phyloP scores from a whole-genome alignment of 1,284 basidiomycete species.

The Puccinia horiana region DNA sequence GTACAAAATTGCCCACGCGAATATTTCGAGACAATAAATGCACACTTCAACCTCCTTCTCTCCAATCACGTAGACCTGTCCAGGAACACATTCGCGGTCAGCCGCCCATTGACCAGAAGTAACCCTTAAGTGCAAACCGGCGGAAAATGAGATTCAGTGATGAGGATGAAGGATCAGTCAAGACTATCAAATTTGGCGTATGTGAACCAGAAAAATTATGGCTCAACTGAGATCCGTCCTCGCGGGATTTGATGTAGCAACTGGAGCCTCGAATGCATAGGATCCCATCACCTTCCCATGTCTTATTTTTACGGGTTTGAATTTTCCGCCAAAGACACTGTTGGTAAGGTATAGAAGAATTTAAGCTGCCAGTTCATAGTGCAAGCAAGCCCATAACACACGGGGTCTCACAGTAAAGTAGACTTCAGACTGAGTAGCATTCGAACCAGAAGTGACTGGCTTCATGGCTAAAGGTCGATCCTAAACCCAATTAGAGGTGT shows the following conservation, averaged over 20 bases:
- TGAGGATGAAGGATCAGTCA: neutral
- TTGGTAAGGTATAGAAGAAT: neutral
- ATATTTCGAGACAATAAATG: conserved; percentile 7
- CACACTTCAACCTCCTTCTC: conserved; percentile 54
- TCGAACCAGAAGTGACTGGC: neutral
- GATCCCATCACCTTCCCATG: conserved; percentile 70
- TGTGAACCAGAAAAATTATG: neutral
- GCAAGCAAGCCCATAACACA: neutral
- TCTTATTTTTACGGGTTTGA: conserved; percentile 78
- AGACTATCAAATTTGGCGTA: neutral
- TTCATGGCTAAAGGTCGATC: neutral
- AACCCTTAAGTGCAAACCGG: conserved; percentile 14
- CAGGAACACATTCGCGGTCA: conserved; percentile 51
- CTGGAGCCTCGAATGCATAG: conserved; percentile 51
- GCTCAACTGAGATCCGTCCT: conserved; percentile 34
- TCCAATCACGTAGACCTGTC: conserved; percentile 53
- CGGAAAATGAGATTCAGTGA: neutral
- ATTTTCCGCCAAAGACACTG: conserved; percentile 67
- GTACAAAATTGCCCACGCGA: neutral
- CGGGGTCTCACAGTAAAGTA: conserved; percentile 23
- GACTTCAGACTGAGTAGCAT: conserved; percentile 18
- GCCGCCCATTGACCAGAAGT: conserved; percentile 35
- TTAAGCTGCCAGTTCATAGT: neutral
- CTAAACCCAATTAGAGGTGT: neutral
- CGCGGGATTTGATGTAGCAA: conserved; percentile 34